Base-by-base conservation (phyloP, 495 filamentous ascomycete genomes). In the Talaromyces adpressus region DNA sequence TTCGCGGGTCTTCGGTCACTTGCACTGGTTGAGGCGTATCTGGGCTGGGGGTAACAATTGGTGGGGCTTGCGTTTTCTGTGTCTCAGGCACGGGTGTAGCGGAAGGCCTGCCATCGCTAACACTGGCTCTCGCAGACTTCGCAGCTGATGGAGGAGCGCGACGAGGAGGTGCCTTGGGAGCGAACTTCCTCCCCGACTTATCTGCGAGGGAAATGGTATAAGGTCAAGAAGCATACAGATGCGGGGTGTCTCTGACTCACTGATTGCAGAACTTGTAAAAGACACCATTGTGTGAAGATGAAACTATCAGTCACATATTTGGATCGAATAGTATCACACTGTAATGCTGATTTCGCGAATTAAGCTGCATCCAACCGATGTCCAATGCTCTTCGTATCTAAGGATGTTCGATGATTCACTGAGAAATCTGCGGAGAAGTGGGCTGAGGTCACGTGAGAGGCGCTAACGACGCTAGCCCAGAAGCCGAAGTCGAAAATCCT, bases 251-350 rank as follows among this genome's bases (percentile, higher is more conserved):
- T 23, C 39, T 14, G 14, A 74, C 81, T 66, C 70, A 85, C 84
- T 86, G 63, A 86, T 84, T 22, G 76, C 78, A 64, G 84, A 85
- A 68, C 82, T 85, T 53, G 81, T 83, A 39, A 86, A 80, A 23
- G 80, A 73, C 64, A 81, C 79, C 80, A 85, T 84, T 62, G 45
- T 36, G 60, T n/a, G 14, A 9, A 14, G 18, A 20, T 16, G 3
- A 52, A 30, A 61, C 18, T 14, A 32, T 49, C 25, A 18, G 60
- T 53, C 30, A 53, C 60, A 62, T 62, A 30, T 32, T 62, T 62
- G 30, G 23, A 27, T 8, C 45, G 18, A 4, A 7, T 18, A 49
- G 5, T 3, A 18, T 20, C 45, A 49, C 9, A 49, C n/a, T 20
- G 11, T 20, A 8, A 20, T 2, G n/a, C 2, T 49, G 45, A 18